Conservation (phyloP, 306 rosid species). For the Prunus salicina region DNA sequence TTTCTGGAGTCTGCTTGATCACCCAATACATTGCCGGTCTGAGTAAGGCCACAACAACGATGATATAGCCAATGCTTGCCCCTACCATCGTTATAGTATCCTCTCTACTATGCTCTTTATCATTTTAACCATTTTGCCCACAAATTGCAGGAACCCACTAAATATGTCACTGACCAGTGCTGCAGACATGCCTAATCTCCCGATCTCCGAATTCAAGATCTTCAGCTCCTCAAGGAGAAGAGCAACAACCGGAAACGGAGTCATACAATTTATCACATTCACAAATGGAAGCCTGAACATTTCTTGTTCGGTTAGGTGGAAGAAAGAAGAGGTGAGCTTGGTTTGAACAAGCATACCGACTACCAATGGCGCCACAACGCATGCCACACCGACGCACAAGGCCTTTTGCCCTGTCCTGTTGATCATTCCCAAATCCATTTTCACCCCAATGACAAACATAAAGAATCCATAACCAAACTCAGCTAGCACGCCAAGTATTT, state of each 20-base stretch:
- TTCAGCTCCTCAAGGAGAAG: not conserved
- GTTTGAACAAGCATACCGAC: not conserved
- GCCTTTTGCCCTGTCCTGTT: slow-evolving; percentile 36
- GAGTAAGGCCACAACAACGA: slow-evolving; percentile 7
- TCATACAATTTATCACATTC: not conserved
- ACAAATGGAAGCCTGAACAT: not conserved
- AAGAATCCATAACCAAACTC: slow-evolving; percentile 33
- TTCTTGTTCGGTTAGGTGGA: not conserved
- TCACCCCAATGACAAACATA: slow-evolving; percentile 36
- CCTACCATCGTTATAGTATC: not conserved
- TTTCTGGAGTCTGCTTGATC: slow-evolving; percentile 48
- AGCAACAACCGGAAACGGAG: not conserved
- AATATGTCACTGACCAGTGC: slow-evolving; percentile 40
- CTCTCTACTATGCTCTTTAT: not conserved
- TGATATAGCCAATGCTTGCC: not conserved
- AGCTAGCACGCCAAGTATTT: slow-evolving; percentile 32
- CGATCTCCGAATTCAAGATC: not conserved
- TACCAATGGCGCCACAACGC: slow-evolving; percentile 5
- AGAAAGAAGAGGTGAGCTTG: not conserved
- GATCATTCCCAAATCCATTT: slow-evolving; percentile 48
- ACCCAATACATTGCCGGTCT: slow-evolving; percentile 56
- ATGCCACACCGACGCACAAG: slow-evolving; percentile 19
- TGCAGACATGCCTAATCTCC: slow-evolving; percentile 38
- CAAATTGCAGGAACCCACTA: not conserved
- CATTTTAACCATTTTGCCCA: not conserved